A percentile compares a stretch with the other conserved stretches of the same genome.
Evolutionary conservation across 768 basidiomycete genomes (phyloP).

Genomic region (Phanerochaete sordida): DNA sequence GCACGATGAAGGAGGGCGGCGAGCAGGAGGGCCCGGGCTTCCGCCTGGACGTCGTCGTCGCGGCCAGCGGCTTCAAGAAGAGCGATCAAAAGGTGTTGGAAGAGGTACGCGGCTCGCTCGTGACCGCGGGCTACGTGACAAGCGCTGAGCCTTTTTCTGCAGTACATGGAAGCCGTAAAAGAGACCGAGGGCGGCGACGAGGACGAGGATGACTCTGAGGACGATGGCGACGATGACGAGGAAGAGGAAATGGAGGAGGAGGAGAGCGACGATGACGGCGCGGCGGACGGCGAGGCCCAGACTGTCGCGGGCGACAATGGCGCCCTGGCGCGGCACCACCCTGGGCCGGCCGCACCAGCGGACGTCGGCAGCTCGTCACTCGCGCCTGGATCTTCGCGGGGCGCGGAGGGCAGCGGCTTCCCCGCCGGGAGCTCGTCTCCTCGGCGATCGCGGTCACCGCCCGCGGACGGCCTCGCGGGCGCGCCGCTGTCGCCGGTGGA

Average conservation of each 20-base stretch:
- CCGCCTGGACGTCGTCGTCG: conserved; percentile 84
- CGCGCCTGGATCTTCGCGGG: conserved; percentile 6
- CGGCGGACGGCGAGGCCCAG: conserved; percentile 29
- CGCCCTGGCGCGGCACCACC: conserved; percentile 14
- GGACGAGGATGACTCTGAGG: background rate
- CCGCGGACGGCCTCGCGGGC: background rate
- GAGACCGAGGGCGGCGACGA: conserved; percentile 20
- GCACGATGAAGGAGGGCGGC: conserved; percentile 46
- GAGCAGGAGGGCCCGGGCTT: conserved; percentile 46
- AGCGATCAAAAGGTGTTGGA: conserved; percentile 81
- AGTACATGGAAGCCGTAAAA: conserved; percentile 68
- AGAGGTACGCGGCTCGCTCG: conserved; percentile 50
- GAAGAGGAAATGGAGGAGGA: background rate
- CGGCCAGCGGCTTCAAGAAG: conserved; percentile 89
- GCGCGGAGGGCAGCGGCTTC: background rate
- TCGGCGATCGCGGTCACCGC: background rate
- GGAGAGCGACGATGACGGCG: conserved; percentile 26
- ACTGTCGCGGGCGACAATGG: conserved; percentile 21
- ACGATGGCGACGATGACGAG: conserved; percentile 28
- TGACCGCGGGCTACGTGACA: background rate
- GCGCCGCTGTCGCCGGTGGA: conserved; percentile 8
- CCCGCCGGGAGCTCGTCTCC: background rate
- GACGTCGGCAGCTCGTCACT: conserved; percentile 8
- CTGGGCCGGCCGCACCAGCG: conserved; percentile 10
- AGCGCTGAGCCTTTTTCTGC: background rate